phyloP scores from a whole-genome alignment of 2,329 filamentous ascomycete species.

The Talaromyces funiculosus region DNA sequence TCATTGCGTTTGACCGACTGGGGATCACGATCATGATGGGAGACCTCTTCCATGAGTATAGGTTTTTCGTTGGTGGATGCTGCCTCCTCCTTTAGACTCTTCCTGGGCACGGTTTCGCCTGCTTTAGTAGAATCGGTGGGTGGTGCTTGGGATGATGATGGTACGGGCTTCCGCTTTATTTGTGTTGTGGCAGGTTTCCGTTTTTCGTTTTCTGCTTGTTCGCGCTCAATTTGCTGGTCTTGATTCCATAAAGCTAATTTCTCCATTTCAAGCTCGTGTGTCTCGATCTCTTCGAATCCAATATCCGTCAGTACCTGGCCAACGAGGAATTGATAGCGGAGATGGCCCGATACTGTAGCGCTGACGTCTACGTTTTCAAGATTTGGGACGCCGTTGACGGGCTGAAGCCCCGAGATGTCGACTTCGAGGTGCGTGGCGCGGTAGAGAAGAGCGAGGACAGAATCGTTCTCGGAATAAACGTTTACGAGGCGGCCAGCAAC shows the following conservation, averaged over 20 bases:
- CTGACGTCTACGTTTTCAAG: slow-evolving; percentile 64
- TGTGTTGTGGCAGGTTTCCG: slow-evolving; percentile 21
- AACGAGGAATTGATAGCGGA: slow-evolving; percentile 63
- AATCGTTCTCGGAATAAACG: slow-evolving; percentile 81
- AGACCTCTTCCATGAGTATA: not conserved
- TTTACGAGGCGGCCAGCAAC: slow-evolving; percentile 81
- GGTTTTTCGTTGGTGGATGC: not conserved
- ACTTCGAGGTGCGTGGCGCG: slow-evolving; percentile 75
- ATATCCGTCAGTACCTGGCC: slow-evolving; percentile 62
- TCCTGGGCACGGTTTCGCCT: not conserved
- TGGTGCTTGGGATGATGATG: not conserved
- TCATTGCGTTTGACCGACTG: not conserved
- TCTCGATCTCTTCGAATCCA: slow-evolving; percentile 62
- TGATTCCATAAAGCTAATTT: slow-evolving; percentile 35
- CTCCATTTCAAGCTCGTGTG: slow-evolving; percentile 40
- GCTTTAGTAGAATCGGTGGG: not conserved
- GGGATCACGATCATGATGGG: not conserved
- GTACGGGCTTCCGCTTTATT: not conserved
- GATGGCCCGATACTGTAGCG: slow-evolving; percentile 61
- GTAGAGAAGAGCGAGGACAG: slow-evolving; percentile 81
- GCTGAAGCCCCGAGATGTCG: slow-evolving; percentile 77
- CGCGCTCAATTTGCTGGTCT: slow-evolving; percentile 35
- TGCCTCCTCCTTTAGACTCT: not conserved
- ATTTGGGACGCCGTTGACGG: slow-evolving; percentile 50
- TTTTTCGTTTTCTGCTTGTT: slow-evolving; percentile 27